Conservation (phyloP, 1,139 yeast species). For the Taphrina communis region DNA sequence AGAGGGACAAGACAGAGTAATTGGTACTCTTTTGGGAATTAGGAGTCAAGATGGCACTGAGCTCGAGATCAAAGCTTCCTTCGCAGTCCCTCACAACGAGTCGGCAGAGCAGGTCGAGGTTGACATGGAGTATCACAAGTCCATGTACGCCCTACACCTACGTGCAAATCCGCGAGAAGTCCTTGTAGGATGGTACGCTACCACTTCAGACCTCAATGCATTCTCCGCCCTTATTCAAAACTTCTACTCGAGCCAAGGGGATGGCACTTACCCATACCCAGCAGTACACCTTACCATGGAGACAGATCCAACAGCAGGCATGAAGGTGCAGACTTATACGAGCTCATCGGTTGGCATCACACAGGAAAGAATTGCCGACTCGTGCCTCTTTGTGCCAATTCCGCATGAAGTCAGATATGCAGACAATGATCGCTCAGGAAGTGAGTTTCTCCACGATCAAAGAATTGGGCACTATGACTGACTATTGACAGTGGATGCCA, state of each 20-base stretch:
- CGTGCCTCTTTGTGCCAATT: constrained; percentile 79
- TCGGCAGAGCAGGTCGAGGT: constrained; percentile 71
- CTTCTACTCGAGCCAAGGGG: constrained; percentile 61
- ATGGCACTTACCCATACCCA: constrained; percentile 63
- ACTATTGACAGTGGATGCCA: constrained; percentile 48
- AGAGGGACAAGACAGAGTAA: constrained; percentile 63
- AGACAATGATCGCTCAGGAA: constrained; percentile 65
- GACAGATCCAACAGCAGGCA: constrained; percentile 53
- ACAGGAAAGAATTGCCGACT: constrained; percentile 58
- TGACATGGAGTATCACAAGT: constrained; percentile 74
- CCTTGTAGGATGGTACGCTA: constrained; percentile 89
- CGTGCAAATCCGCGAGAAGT: constrained; percentile 79
- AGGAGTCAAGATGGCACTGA: constrained; percentile 87
- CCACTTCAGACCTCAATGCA: constrained; percentile 68
- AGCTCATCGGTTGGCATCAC: constrained; percentile 74
- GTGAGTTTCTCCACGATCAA: constrained; percentile 51
- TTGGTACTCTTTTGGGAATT: constrained; percentile 81
- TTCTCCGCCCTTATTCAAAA: constrained; percentile 85
- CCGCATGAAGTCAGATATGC: constrained; percentile 67
- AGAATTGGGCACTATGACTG: background rate
- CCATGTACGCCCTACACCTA: constrained; percentile 74
- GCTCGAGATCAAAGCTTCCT: constrained; percentile 75
- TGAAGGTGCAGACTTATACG: constrained; percentile 69
- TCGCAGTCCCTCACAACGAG: constrained; percentile 82
- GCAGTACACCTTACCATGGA: constrained; percentile 76